Conservation (phyloP, 495 filamentous ascomycete genomes). For the Aspergillus haitiensis region DNA sequence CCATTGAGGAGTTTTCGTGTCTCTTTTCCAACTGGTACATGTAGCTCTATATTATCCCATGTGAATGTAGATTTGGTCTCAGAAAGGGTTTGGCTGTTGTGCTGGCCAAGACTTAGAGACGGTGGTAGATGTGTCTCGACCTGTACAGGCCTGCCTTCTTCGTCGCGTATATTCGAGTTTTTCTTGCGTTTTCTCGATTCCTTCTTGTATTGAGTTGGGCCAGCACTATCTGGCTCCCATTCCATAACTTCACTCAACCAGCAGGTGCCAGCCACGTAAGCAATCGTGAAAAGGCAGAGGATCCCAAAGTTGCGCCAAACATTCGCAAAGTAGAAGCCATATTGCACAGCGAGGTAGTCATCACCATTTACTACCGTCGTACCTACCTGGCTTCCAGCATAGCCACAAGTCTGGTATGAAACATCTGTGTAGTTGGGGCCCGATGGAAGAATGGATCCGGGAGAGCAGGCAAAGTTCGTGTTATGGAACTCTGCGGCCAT, state of each 20-base stretch:
- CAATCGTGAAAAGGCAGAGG: slow-evolving; percentile 59
- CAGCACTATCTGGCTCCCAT: slow-evolving; percentile 61
- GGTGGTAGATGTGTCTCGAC: slow-evolving; percentile 24
- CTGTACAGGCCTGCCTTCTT: slow-evolving; percentile 41
- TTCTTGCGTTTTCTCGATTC: slow-evolving; percentile 56
- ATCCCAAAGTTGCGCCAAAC: slow-evolving; percentile 69
- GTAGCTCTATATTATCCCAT: slow-evolving; percentile 55
- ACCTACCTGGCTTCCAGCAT: slow-evolving; percentile 52
- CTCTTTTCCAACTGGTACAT: slow-evolving; percentile 68
- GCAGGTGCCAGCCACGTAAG: slow-evolving; percentile 54
- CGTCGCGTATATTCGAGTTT: slow-evolving; percentile 45
- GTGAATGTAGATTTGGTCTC: slow-evolving; percentile 51
- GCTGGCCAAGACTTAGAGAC: slow-evolving; percentile 13
- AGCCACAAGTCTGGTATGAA: slow-evolving; percentile 59
- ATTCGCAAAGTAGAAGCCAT: slow-evolving; percentile 53
- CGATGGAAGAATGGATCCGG: slow-evolving; percentile 57
- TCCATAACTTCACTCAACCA: slow-evolving; percentile 59
- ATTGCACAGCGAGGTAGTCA: slow-evolving; percentile 53
- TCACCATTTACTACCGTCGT: slow-evolving; percentile 51
- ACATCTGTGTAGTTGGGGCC: slow-evolving; percentile 52
- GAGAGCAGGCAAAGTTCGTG: slow-evolving; percentile 45
- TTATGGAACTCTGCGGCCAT: slow-evolving; percentile 58
- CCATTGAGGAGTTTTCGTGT: slow-evolving; percentile 65
- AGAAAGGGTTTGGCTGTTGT: slow-evolving; percentile 36
- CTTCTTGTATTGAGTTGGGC: slow-evolving; percentile 53